These are phyloP conservation scores for Boletus reticulatus DNA, from an alignment of 768 basidiomycete genomes.

Conservation along the genomic window DNA sequence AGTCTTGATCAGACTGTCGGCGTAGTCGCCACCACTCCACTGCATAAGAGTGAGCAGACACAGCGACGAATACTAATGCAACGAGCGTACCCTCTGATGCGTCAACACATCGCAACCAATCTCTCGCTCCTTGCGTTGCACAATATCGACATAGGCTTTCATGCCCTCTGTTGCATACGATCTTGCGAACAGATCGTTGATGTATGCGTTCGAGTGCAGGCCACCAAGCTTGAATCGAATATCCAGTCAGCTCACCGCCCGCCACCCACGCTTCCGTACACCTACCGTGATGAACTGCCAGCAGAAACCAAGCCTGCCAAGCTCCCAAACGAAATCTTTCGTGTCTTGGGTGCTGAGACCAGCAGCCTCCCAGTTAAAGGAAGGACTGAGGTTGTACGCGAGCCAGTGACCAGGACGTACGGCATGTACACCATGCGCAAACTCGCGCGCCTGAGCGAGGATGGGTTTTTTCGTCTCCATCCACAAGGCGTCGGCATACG, in stretches of 20 bases:
- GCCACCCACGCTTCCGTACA: not conserved
- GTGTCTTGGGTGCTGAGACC: slow-evolving; percentile 84
- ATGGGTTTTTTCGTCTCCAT: slow-evolving; percentile 98
- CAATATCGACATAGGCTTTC: slow-evolving; percentile 96
- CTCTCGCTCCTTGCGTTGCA: slow-evolving; percentile 91
- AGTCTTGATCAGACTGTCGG: slow-evolving; percentile 88
- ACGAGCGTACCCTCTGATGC: slow-evolving; percentile 78
- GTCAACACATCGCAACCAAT: slow-evolving; percentile 95
- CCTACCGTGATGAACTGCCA: slow-evolving; percentile 99
- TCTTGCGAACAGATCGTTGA: slow-evolving; percentile 88
- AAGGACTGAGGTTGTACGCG: slow-evolving; percentile 93
- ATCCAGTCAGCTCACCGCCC: slow-evolving; percentile 1
- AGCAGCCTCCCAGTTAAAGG: slow-evolving; percentile 93
- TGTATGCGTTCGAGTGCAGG: slow-evolving; percentile 96
- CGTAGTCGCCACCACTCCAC: slow-evolving; percentile 97
- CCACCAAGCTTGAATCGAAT: slow-evolving; percentile 72
- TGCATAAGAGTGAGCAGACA: slow-evolving; percentile 31
- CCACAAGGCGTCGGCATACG: slow-evolving; percentile 90
- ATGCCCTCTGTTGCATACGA: slow-evolving; percentile 93
- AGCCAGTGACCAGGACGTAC: slow-evolving; percentile 90
- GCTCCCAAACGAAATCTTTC: slow-evolving; percentile 86
- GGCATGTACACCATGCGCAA: slow-evolving; percentile 83
- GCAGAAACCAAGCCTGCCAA: slow-evolving; percentile 94
- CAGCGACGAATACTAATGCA: not conserved
- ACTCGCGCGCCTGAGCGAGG: slow-evolving; percentile 86